Percentiles rank a stretch among this genome's conserved stretches.
Conservation (phyloP, 1,139 yeast species). For the Hemisphaericaspora xylofermentans region DNA sequence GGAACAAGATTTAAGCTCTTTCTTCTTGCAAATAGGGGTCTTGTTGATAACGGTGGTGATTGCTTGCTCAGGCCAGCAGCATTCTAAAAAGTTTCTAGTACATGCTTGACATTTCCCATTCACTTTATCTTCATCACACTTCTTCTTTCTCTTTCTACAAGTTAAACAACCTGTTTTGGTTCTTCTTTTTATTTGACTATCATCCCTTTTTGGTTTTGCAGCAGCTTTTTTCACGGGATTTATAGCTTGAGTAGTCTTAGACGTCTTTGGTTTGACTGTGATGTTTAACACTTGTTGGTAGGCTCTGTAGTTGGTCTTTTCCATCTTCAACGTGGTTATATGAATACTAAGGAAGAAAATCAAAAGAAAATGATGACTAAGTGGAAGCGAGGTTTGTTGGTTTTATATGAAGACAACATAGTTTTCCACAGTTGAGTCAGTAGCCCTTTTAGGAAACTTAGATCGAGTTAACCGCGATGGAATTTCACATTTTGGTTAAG, state of each 20-base stretch:
- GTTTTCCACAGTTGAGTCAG: constrained; percentile 1
- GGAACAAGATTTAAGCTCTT: constrained; percentile 3
- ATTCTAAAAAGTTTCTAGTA: constrained; percentile 46
- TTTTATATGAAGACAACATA: not conserved
- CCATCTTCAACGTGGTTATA: constrained; percentile 8
- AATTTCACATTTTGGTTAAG: constrained; percentile 1
- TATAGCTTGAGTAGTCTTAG: constrained; percentile 12
- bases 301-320: constrained; percentile 27
- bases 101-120: constrained; percentile 51
- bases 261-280: constrained; percentile 22
- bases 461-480: constrained; percentile 9
- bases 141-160: constrained; percentile 47
- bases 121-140: constrained; percentile 44
- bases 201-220: constrained; percentile 18
- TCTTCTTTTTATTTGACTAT: constrained; percentile 25
- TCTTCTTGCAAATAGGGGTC: not conserved
- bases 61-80: constrained; percentile 39
- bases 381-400: not conserved
- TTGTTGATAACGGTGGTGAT: not conserved
- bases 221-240: constrained; percentile 18
- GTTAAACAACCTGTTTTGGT: constrained; percentile 47
- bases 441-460: constrained; percentile 6
- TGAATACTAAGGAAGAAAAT: not conserved
- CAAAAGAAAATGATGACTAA: not conserved
- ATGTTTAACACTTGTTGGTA: constrained; percentile 46